Percentiles rank a stretch among this genome's conserved stretches.
Evolutionary conservation across 1,139 yeast genomes (phyloP).

Genomic region (Scheffersomyces cryptocercus): DNA sequence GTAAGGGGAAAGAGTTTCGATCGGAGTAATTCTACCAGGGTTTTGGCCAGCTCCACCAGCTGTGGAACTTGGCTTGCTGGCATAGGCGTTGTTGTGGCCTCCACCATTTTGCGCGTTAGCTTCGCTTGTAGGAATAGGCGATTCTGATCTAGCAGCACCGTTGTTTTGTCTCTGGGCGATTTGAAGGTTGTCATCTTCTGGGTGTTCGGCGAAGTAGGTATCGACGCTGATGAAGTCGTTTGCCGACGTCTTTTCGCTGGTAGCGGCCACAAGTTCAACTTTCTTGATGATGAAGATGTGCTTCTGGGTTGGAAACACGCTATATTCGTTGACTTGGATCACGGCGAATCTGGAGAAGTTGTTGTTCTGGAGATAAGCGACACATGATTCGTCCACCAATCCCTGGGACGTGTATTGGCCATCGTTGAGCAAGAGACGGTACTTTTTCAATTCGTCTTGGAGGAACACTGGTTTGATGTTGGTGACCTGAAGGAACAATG

Average conservation of each 20-base stretch:
- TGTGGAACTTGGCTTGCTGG: slow-evolving; percentile 14
- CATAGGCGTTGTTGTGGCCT: slow-evolving; percentile 10
- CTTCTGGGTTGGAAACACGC: slow-evolving; percentile 51
- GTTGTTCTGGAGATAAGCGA: slow-evolving; percentile 49
- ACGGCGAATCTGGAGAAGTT: slow-evolving; percentile 39
- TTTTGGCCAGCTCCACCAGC: slow-evolving; percentile 12
- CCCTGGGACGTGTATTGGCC: slow-evolving; percentile 66
- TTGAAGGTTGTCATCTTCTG: slow-evolving; percentile 48
- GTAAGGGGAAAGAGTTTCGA: slow-evolving; percentile 89
- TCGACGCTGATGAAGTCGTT: slow-evolving; percentile 46
- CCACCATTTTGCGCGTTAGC: slow-evolving; percentile 8
- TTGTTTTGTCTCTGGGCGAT: slow-evolving; percentile 14
- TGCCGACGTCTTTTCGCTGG: slow-evolving; percentile 40
- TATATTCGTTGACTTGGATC: slow-evolving; percentile 41
- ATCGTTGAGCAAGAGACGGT: slow-evolving; percentile 62
- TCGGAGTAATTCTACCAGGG: slow-evolving; percentile 54
- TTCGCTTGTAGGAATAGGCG: slow-evolving; percentile 14
- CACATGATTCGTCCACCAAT: slow-evolving; percentile 60
- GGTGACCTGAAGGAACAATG: slow-evolving; percentile 48
- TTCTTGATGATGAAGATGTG: slow-evolving; percentile 57
- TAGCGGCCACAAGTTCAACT: slow-evolving; percentile 45
- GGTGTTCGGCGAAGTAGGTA: slow-evolving; percentile 54
- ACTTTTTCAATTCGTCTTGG: slow-evolving; percentile 46
- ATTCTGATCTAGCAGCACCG: slow-evolving; percentile 10
- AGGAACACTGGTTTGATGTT: slow-evolving; percentile 47